phyloP scores from a whole-genome alignment of 202 grass and related monocot genomes.

The Cymbopogon flexuosus region DNA sequence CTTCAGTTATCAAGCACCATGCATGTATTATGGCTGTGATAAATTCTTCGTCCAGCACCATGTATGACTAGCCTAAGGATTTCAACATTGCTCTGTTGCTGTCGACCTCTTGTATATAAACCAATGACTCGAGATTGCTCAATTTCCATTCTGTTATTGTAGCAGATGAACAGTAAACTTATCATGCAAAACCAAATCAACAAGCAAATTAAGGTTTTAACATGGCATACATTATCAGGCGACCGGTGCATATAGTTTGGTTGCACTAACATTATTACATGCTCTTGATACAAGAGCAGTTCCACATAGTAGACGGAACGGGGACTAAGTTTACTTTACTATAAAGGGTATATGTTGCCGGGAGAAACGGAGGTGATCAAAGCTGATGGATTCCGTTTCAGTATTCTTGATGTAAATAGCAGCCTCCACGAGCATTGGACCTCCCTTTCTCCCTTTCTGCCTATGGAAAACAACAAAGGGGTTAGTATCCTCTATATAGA shows the following conservation, averaged over 20 bases:
- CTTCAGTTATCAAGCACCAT: not conserved
- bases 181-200: slow-evolving; percentile 13
- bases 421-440: not conserved
- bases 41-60: not conserved
- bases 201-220: not conserved
- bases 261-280: slow-evolving; percentile 36
- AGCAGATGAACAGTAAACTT: slow-evolving; percentile 3
- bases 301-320: not conserved
- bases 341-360: not conserved
- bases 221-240: not conserved
- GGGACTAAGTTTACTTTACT: not conserved
- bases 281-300: slow-evolving; percentile 19
- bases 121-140: not conserved
- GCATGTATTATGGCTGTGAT: not conserved
- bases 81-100: not conserved
- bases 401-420: not conserved
- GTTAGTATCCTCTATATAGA: not conserved
- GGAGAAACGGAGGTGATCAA: slow-evolving; percentile 11
- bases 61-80: not conserved
- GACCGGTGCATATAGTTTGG: not conserved
- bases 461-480: slow-evolving; percentile 20
- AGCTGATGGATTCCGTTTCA: slow-evolving; percentile 10
- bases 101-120: not conserved
- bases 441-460: not conserved
- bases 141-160: not conserved